Evolutionary conservation across 192 early-diverging fungal species (phyloP), one percentile per base, ranked within the genome.

Genomic region (Mortierella alpina): DNA sequence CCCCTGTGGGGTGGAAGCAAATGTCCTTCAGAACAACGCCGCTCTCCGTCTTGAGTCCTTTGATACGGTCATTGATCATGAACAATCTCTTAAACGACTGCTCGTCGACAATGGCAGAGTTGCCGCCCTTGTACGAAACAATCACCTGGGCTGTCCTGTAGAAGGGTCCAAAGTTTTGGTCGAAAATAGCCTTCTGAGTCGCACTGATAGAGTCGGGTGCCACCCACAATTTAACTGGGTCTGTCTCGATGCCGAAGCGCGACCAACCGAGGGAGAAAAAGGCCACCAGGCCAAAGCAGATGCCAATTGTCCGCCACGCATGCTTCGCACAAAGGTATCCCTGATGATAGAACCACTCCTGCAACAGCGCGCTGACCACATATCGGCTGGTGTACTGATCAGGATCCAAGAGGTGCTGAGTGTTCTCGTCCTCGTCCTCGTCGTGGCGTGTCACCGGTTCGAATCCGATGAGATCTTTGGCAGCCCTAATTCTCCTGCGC

Each of bases 61-160:
- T 84, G 55, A 91, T 85, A 49, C 76, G 82, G 7, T 72, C 53
- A 62, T 91, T 85, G 20, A 90, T 72, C 18, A 66, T 65, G 63
- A 91, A 91, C 5, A 91, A 59, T 20, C 66, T 73, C 14, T 79
- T 65, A 50, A 91, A 74, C 7, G 66, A 82, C 10, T 82, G 68
- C 14, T 80, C 69, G 11, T 84, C 82, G 6, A 89, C 59, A 14
- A 91, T 65, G 13, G 88, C 66, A 14, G 70, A 45, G 2, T 66
- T 20, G 14, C 66, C 47, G 54, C 79, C 67, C 44, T 82, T 72
- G 18, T 83, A 80, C 0, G 85, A 84, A 47, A 90, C 76, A 66
- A 91, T 84, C 17, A 91, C 68, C 59, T 91, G 90, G 1, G 88
- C 83, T 6, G 90, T 91, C n/a, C 90, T 85, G 66, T 91, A 91